phyloP scores from a whole-genome alignment of 225 moss, liverwort and hornwort species.

The Takakia lepidozioides region DNA sequence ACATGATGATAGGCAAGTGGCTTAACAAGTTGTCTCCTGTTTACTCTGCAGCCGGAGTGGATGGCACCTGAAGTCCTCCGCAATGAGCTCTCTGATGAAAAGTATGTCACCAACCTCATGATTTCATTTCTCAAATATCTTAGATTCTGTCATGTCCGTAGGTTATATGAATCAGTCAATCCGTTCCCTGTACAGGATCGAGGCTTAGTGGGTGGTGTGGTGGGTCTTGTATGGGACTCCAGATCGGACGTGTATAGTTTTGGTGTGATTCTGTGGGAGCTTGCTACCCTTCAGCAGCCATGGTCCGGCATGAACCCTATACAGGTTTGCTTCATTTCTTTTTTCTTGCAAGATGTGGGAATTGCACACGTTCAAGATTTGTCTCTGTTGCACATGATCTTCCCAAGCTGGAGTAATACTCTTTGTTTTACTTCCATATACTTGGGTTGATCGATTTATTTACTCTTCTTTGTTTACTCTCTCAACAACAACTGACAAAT shows the following conservation, averaged over 20 bases:
- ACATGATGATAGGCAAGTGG: too few species aligned
- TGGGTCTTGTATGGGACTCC: too few species aligned
- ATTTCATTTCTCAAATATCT: too few species aligned
- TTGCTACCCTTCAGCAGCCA: constrained; percentile 87
- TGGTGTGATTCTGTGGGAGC: constrained; percentile 96
- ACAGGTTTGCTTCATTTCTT: constrained; percentile 43
- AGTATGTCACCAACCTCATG: constrained; percentile 54
- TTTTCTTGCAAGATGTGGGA: neutral
- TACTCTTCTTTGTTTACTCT: neutral
- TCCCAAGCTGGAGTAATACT: too few species aligned
- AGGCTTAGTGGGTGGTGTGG: too few species aligned
- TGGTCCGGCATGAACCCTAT: constrained; percentile 99
- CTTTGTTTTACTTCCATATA: too few species aligned
- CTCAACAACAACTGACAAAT: too few species aligned
- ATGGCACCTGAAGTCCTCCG: constrained; percentile 99
- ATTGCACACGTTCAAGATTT: neutral
- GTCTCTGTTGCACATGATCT: neutral
- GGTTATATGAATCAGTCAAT: too few species aligned
- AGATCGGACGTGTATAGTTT: constrained; percentile 98
- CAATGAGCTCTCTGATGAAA: constrained; percentile 95
- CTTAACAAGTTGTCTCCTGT: too few species aligned
- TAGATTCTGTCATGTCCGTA: too few species aligned
- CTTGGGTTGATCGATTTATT: too few species aligned
- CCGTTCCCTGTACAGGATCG: too few species aligned
- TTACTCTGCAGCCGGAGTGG: constrained; percentile 99